These are phyloP conservation scores for Neoboletus subvelutipes DNA, from an alignment of 768 basidiomycete genomes.

Conservation along the genomic window DNA sequence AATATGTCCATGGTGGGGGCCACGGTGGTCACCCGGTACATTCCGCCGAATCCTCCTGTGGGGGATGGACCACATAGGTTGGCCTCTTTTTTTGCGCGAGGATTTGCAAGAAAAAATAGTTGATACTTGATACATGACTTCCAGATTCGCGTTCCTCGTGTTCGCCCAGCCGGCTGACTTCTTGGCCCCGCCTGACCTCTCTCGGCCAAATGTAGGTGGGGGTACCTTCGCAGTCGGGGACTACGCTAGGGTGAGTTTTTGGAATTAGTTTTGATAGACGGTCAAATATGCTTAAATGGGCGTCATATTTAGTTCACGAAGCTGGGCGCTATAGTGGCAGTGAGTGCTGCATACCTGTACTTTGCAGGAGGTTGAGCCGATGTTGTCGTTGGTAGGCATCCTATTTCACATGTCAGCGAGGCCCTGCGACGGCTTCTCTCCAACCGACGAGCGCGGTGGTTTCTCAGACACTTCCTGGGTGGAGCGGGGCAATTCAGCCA, in stretches of 20 bases:
- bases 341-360: conserved; percentile 29
- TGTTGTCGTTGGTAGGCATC: conserved; percentile 44
- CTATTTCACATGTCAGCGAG: conserved; percentile 75
- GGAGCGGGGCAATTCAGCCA: conserved; percentile 14
- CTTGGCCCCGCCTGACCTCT: conserved; percentile 56
- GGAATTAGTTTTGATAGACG: background rate
- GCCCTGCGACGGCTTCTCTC: conserved; percentile 51
- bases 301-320: conserved; percentile 42
- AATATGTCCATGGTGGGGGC: conserved; percentile 44
- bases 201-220: conserved; percentile 49
- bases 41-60: conserved; percentile 65
- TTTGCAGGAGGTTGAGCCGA: conserved; percentile 5
- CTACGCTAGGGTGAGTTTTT: conserved; percentile 51
- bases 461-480: conserved; percentile 53
- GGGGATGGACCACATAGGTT: conserved; percentile 77
- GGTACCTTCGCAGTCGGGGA: conserved; percentile 53
- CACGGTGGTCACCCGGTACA: conserved; percentile 59
- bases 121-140: background rate
- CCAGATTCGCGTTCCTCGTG: conserved; percentile 67
- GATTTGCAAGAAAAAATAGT: background rate
- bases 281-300: background rate
- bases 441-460: conserved; percentile 64
- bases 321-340: conserved; percentile 62
- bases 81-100: conserved; percentile 3
- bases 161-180: conserved; percentile 65